Evolutionary conservation across 2,329 filamentous ascomycete genomes (phyloP).

Genomic region (Xylariaceae sp.): DNA sequence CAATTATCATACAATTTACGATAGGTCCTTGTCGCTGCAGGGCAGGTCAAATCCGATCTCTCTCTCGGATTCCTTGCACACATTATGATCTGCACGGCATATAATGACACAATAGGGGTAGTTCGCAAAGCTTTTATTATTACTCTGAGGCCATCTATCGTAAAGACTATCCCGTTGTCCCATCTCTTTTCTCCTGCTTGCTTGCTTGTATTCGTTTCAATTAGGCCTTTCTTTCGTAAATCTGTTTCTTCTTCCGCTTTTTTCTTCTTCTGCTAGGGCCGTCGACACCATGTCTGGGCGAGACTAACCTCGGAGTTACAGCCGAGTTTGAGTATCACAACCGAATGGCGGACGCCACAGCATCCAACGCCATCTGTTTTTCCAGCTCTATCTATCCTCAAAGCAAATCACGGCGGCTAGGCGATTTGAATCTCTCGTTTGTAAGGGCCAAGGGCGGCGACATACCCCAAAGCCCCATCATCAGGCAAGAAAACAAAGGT

Average conservation of each 20-base stretch:
- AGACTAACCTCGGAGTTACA: constrained; percentile 4
- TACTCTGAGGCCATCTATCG: constrained; percentile 4
- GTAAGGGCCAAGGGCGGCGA: constrained; percentile 10
- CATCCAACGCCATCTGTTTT: constrained; percentile 10
- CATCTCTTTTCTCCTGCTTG: not conserved
- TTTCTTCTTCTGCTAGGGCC: not conserved
- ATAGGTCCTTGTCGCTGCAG: not conserved
- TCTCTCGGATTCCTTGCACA: not conserved
- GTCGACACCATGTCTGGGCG: not conserved
- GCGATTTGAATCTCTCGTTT: not conserved
- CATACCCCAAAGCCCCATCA: not conserved
- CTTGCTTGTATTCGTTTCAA: not conserved
- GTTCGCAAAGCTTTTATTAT: constrained; percentile 11
- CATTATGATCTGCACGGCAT: not conserved
- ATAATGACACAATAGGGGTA: not conserved
- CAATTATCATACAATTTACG: no score
- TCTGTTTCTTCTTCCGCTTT: not conserved
- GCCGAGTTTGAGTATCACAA: constrained; percentile 16
- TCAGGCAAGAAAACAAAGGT: not conserved
- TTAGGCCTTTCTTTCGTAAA: not conserved
- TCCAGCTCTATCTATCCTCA: constrained; percentile 7
- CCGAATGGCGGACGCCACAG: constrained; percentile 5
- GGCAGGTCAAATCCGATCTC: not conserved
- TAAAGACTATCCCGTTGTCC: not conserved
- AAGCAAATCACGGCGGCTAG: not conserved